Percentiles rank a stretch among this genome's conserved stretches.
Conservation (phyloP, 179 eudicot genomes). For the Camellia oleifera region DNA sequence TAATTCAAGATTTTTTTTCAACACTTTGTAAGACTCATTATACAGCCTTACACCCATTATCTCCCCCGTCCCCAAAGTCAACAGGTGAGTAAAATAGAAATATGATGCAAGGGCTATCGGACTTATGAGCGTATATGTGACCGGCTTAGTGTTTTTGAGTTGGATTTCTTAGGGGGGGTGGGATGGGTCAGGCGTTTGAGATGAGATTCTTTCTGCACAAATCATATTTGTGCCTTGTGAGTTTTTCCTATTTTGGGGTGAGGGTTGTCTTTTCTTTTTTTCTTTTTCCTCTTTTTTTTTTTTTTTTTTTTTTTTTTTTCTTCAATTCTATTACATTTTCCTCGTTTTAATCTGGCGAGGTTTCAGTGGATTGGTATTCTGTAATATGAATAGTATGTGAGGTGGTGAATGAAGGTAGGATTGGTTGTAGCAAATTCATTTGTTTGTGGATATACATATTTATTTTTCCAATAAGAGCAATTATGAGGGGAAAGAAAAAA, state of each 20-base stretch:
- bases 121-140: constrained; percentile 30
- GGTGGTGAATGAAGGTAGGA: constrained; percentile 12
- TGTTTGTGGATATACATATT: constrained; percentile 26
- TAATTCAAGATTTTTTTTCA: background rate
- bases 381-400: constrained; percentile 27
- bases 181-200: constrained; percentile 12
- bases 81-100: constrained; percentile 23
- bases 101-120: constrained; percentile 56
- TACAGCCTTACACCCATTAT: constrained; percentile 31
- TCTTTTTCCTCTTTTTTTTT: background rate
- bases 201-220: constrained; percentile 22
- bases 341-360: constrained; percentile 14
- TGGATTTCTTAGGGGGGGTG: constrained; percentile 12
- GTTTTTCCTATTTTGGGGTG: constrained; percentile 16
- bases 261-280: constrained; percentile 14
- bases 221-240: constrained; percentile 17
- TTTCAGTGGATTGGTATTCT: constrained; percentile 28
- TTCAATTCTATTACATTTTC: constrained; percentile 3
- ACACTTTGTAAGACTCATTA: constrained; percentile 41
- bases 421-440: constrained; percentile 26
- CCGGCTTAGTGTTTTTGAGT: constrained; percentile 24
- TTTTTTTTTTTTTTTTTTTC: background rate
- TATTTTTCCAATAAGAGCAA: background rate
- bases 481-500: background rate
- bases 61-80: constrained; percentile 15